Conservation (phyloP, 2,329 filamentous ascomycete genomes). For the Dactylellina cionopaga region DNA sequence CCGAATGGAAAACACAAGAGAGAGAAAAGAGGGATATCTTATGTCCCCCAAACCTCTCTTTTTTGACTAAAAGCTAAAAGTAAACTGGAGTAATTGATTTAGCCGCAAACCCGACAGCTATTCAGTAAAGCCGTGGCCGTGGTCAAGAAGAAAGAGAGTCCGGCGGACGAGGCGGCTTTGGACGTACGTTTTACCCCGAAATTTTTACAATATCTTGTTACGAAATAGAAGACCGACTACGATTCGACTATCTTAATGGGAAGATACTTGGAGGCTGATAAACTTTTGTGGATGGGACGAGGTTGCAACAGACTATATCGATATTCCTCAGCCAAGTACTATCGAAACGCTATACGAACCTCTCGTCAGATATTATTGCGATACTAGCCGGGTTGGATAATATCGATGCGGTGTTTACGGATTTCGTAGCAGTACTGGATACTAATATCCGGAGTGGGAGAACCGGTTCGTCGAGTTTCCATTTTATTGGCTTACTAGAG, state of each 20-base stretch:
- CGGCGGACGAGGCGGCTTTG: conserved; percentile 79
- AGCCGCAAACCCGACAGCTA: conserved; percentile 78
- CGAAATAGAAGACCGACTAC: neutral
- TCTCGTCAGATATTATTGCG: conserved; percentile 92
- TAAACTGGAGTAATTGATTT: conserved; percentile 54
- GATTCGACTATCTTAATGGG: neutral
- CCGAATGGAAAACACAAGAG: too few species aligned
- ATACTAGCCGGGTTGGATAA: conserved; percentile 88
- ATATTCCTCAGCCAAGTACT: conserved; percentile 85
- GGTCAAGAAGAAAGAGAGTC: conserved; percentile 70
- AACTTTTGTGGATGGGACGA: neutral
- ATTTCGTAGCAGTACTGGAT: conserved; percentile 86
- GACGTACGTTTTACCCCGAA: conserved; percentile 71
- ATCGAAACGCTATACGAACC: conserved; percentile 90
- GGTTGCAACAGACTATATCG: conserved; percentile 76
- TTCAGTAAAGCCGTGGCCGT: conserved; percentile 77
- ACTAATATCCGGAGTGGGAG: conserved; percentile 80
- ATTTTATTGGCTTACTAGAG: conserved; percentile 63
- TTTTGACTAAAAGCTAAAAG: conserved; percentile 51
- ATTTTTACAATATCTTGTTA: neutral
- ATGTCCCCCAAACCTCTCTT: too few species aligned
- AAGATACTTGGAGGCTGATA: too few species aligned
- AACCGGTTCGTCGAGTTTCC: conserved; percentile 68
- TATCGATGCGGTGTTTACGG: conserved; percentile 85
- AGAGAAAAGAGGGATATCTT: too few species aligned